Evolutionary conservation across 1,139 yeast genomes (phyloP).

Genomic region (Suhomyces wounanorum): DNA sequence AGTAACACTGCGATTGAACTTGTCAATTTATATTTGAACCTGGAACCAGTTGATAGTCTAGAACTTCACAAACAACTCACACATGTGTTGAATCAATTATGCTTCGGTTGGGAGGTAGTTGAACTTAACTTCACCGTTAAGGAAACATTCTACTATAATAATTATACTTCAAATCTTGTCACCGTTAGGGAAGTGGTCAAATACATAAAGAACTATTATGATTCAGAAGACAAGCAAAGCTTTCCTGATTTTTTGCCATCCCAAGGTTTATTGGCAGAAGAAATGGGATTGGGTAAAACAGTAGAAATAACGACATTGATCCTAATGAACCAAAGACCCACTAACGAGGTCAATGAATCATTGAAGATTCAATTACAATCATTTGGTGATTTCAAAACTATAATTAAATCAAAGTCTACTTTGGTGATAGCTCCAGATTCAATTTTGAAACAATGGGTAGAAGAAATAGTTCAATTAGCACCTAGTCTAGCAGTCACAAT

Average conservation of each 20-base stretch:
- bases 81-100: constrained; percentile 35
- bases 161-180: constrained; percentile 50
- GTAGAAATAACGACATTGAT: constrained; percentile 75
- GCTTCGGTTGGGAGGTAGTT: constrained; percentile 56
- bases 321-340: constrained; percentile 56
- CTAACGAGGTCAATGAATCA: constrained; percentile 44
- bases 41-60: constrained; percentile 4
- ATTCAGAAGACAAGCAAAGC: constrained; percentile 14
- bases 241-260: constrained; percentile 42
- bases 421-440: constrained; percentile 84
- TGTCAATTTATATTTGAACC: constrained; percentile 11
- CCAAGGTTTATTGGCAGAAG: constrained; percentile 79
- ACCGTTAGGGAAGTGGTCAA: constrained; percentile 31
- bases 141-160: constrained; percentile 46
- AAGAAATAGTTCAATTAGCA: constrained; percentile 65
- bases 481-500: constrained; percentile 57
- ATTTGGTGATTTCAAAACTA: constrained; percentile 40
- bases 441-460: constrained; percentile 80
- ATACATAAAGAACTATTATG: constrained; percentile 27
- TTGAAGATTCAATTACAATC: constrained; percentile 37
- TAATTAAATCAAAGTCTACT: constrained; percentile 66
- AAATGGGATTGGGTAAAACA: constrained; percentile 97
- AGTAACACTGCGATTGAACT: constrained; percentile 13
- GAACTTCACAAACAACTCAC: constrained; percentile 19
- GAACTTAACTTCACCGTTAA: constrained; percentile 13